These are phyloP conservation scores for Solanum tacnaense DNA, from an alignment of 257 asterid species.

Conservation along the genomic window DNA sequence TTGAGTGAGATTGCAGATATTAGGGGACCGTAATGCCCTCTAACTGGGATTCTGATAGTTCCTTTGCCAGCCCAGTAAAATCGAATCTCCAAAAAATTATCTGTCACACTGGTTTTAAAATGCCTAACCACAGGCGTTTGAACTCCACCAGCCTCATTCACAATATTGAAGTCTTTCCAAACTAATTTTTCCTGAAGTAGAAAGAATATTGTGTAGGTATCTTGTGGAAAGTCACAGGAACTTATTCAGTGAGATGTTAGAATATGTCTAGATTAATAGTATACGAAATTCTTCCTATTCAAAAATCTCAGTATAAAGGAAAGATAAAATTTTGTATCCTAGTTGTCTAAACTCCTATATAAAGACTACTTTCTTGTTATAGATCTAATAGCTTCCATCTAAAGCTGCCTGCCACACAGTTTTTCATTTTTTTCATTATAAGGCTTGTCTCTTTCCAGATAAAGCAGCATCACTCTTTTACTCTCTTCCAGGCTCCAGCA, in stretches of 20 bases:
- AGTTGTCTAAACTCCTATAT: neutral
- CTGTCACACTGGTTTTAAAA: slow-evolving; percentile 45
- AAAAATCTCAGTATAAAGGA: neutral
- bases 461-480: neutral
- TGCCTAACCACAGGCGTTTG: slow-evolving; percentile 35
- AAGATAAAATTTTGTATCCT: neutral
- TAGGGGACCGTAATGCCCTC: slow-evolving; percentile 79
- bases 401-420: neutral
- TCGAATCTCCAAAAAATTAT: slow-evolving; percentile 60
- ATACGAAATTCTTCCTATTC: neutral
- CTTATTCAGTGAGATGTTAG: neutral
- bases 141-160: slow-evolving; percentile 60
- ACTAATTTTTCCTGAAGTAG: slow-evolving; percentile 48
- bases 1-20: slow-evolving; percentile 75
- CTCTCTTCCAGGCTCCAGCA: neutral
- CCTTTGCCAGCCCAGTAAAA: slow-evolving; percentile 85
- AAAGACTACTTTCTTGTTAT: neutral
- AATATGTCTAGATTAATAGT: neutral
- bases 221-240: neutral
- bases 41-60: slow-evolving; percentile 58
- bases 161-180: slow-evolving; percentile 53
- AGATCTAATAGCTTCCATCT: neutral
- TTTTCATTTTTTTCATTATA: neutral
- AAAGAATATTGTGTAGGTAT: neutral
- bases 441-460: neutral